A percentile compares a stretch with the other conserved stretches of the same genome.
These are phyloP conservation scores for Cutaneotrichosporon curvatum DNA, from an alignment of 1,284 basidiomycete genomes.

Conservation along the genomic window DNA sequence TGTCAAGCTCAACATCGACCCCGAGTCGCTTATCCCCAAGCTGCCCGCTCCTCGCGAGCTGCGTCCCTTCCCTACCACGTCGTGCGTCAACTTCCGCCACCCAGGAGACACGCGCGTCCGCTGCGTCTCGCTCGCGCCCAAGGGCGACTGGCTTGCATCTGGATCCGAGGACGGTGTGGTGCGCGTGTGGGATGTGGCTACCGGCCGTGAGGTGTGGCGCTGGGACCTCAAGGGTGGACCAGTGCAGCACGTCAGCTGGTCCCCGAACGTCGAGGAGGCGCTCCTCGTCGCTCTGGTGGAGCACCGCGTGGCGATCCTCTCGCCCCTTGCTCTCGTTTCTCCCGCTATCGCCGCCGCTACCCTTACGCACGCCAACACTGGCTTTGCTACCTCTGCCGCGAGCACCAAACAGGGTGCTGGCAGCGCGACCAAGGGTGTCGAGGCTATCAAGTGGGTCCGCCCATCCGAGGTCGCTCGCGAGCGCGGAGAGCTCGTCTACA, in stretches of 20 bases:
- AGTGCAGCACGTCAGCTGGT: slow-evolving; percentile 86
- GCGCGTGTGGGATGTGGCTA: slow-evolving; percentile 86
- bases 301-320: slow-evolving; percentile 70
- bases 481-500: slow-evolving; percentile 49
- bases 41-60: slow-evolving; percentile 89
- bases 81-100: slow-evolving; percentile 63
- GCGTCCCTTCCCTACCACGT: slow-evolving; percentile 87
- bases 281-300: slow-evolving; percentile 35
- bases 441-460: slow-evolving; percentile 50
- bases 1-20: slow-evolving; percentile 82
- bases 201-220: slow-evolving; percentile 80
- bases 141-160: slow-evolving; percentile 83
- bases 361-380: slow-evolving; percentile 51
- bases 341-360: slow-evolving; percentile 59
- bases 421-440: slow-evolving; percentile 34
- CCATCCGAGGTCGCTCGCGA: slow-evolving; percentile 49
- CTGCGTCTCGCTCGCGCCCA: slow-evolving; percentile 73
- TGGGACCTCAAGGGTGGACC: slow-evolving; percentile 74
- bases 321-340: slow-evolving; percentile 63
- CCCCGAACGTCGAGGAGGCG: slow-evolving; percentile 70
- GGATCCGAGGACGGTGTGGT: slow-evolving; percentile 87
- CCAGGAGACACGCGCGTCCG: slow-evolving; percentile 60
- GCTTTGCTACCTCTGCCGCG: slow-evolving; percentile 42
- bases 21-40: slow-evolving; percentile 85
- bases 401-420: slow-evolving; percentile 40